Conservation (phyloP, 768 basidiomycete genomes). For the Auricularia auricula-judae region DNA sequence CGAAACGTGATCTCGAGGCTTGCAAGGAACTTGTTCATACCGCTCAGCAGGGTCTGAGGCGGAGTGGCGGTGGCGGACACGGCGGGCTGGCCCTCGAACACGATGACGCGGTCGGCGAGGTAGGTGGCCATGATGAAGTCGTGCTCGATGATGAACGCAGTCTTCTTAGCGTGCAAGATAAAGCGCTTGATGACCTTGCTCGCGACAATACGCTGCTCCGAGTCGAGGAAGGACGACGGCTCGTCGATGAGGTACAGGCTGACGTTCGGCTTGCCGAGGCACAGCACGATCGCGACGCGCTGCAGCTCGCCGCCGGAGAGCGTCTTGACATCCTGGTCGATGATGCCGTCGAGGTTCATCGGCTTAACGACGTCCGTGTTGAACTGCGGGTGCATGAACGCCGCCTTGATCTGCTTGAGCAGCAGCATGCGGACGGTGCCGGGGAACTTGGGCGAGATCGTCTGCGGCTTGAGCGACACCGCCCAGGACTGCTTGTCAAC, state of each 20-base stretch:
- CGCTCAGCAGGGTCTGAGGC: slow-evolving; percentile 90
- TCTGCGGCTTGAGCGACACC: slow-evolving; percentile 97
- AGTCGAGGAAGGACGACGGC: slow-evolving; percentile 86
- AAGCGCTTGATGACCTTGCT: slow-evolving; percentile 98
- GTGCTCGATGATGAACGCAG: slow-evolving; percentile 98
- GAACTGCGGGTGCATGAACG: slow-evolving; percentile 99
- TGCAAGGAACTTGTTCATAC: slow-evolving; percentile 96
- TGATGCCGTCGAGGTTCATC: slow-evolving; percentile 86
- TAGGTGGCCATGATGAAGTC: slow-evolving; percentile 99
- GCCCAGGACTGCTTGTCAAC: slow-evolving; percentile 69
- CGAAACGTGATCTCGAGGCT: slow-evolving; percentile 97
- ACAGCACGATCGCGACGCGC: slow-evolving; percentile 91
- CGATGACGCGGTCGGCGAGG: slow-evolving; percentile 94
- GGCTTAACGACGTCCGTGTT: slow-evolving; percentile 96
- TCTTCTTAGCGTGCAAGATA: slow-evolving; percentile 93
- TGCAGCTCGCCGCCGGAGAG: slow-evolving; percentile 97
- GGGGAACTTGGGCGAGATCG: slow-evolving; percentile 94
- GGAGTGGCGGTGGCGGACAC: slow-evolving; percentile 81
- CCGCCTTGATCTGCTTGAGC: slow-evolving; percentile 85
- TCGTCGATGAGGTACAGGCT: slow-evolving; percentile 94
- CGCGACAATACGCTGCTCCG: slow-evolving; percentile 98
- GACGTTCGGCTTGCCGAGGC: slow-evolving; percentile 79
- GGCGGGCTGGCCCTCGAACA: slow-evolving; percentile 82
- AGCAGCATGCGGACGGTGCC: slow-evolving; percentile 94
- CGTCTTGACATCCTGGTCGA: slow-evolving; percentile 98